These are phyloP conservation scores for Spizellomyces punctatus DNA, from an alignment of 192 early-diverging fungal genomes.

Conservation along the genomic window DNA sequence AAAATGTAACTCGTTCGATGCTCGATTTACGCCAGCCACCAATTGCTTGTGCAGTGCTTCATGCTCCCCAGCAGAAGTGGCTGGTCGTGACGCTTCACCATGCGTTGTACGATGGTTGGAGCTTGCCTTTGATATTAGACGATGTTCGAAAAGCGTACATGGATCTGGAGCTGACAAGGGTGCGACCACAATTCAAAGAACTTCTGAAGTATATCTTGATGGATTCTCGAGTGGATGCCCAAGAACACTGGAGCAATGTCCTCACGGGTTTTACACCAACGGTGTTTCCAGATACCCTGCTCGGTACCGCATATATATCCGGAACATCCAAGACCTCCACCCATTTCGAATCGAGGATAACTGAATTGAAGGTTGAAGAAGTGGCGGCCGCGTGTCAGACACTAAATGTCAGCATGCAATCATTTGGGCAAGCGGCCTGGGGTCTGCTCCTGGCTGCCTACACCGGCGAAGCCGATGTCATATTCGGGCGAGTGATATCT, in stretches of 20 bases:
- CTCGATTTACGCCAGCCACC: conserved; percentile 6
- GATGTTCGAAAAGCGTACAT: conserved; percentile 25
- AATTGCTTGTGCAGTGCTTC: conserved; percentile 1
- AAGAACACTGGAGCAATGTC: conserved; percentile 10
- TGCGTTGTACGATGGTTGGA: conserved; percentile 44
- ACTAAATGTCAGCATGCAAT: conserved; percentile 9
- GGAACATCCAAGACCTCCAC: not conserved
- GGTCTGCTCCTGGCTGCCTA: conserved; percentile 12
- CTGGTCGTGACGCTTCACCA: conserved; percentile 34
- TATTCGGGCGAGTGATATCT: conserved; percentile 32
- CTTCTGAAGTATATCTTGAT: conserved; percentile 13
- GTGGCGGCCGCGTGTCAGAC: not conserved
- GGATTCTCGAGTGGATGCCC: not conserved
- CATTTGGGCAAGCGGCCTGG: conserved; percentile 25
- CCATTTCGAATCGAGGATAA: not conserved
- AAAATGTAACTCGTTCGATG: not conserved
- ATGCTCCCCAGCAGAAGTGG: not conserved
- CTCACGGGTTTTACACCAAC: not conserved
- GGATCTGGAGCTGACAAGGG: no score
- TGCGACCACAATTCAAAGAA: conserved; percentile 7
- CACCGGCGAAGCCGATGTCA: conserved; percentile 19
- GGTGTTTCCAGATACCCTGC: conserved; percentile 9
- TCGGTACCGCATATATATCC: not conserved
- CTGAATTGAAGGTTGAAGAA: not conserved
- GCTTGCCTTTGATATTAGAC: conserved; percentile 26